Percentiles rank a stretch among this genome's conserved stretches.
Conservation (phyloP, 345 rosid species). For the Bruguiera gymnorhiza region DNA sequence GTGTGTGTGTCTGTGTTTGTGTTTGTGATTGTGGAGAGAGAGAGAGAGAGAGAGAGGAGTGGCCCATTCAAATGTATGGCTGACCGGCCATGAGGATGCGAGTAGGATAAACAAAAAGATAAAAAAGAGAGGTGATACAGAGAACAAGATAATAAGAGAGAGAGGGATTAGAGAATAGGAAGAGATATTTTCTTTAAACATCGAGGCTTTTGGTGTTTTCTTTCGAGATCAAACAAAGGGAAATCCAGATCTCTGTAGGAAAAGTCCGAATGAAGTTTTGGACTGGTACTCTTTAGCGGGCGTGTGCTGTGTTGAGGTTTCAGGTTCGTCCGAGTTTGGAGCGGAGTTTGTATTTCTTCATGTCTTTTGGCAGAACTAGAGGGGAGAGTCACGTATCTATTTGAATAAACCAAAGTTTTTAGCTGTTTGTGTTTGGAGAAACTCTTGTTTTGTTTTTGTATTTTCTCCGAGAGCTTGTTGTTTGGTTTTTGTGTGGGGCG, state of each 20-base stretch:
- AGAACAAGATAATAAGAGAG: constrained; percentile 16
- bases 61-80: constrained; percentile 17
- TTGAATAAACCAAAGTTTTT: constrained; percentile 44
- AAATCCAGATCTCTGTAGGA: constrained; percentile 44
- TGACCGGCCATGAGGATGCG: constrained; percentile 11
- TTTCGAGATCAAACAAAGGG: constrained; percentile 34
- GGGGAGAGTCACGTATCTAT: constrained; percentile 34
- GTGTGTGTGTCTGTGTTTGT: background rate
- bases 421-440: constrained; percentile 55
- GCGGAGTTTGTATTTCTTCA: constrained; percentile 37
- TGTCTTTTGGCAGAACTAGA: constrained; percentile 66
- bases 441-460: constrained; percentile 41
- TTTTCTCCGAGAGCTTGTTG: constrained; percentile 35
- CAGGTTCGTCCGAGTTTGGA: constrained; percentile 30
- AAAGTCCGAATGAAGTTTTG: constrained; percentile 41
- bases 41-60: background rate
- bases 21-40: background rate
- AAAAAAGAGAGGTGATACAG: constrained; percentile 4
- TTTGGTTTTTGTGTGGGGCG: constrained; percentile 29
- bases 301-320: constrained; percentile 16
- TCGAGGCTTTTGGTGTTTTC: constrained; percentile 38
- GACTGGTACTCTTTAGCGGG: constrained; percentile 19
- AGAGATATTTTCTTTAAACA: constrained; percentile 31
- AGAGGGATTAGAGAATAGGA: background rate
- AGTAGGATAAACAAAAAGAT: background rate